phyloP scores from a whole-genome alignment of 2,329 filamentous ascomycete genomes.

The Myriosclerotinia scirpicola region DNA sequence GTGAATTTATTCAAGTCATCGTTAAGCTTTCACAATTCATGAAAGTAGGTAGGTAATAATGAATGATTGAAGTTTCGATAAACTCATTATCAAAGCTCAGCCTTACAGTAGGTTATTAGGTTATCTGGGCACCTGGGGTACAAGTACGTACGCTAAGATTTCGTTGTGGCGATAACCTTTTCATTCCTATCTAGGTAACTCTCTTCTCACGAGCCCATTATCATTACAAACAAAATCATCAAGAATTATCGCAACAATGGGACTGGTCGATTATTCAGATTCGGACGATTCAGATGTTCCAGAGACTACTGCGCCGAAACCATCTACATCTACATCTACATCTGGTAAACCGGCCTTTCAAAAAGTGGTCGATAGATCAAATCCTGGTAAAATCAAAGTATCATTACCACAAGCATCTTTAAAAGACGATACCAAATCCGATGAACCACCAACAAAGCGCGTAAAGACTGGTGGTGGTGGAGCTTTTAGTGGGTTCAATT shows the following conservation, averaged over 20 bases:
- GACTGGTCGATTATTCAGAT: conserved; percentile 69
- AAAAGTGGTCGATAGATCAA: conserved; percentile 78
- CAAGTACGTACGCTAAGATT: conserved; percentile 6
- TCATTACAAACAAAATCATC: conserved; percentile 15
- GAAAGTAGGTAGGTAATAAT: neutral
- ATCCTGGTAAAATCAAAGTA: conserved; percentile 81
- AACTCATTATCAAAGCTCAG: conserved; percentile 17
- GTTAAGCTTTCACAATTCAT: conserved; percentile 5
- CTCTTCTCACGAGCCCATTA: neutral
- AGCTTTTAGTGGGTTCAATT: conserved; percentile 78
- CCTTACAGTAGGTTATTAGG: neutral
- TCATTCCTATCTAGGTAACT: too few relatives aligned
- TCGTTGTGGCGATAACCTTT: neutral
- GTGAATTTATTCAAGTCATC: neutral
- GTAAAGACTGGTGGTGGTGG: conserved; percentile 59
- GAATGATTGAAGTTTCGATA: too few relatives aligned
- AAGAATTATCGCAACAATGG: conserved; percentile 47
- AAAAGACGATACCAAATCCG: conserved; percentile 43
- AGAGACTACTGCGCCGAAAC: conserved; percentile 39
- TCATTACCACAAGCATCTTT: conserved; percentile 60
- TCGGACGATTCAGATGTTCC: conserved; percentile 63
- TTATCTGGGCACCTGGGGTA: conserved; percentile 7
- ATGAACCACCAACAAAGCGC: conserved; percentile 69
- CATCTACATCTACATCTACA: conserved; percentile 32
- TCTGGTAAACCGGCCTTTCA: conserved; percentile 63